Percentiles rank a stretch among this genome's conserved stretches.
These are phyloP conservation scores for Crotalaria pallida DNA, from an alignment of 306 rosid species.

Conservation along the genomic window DNA sequence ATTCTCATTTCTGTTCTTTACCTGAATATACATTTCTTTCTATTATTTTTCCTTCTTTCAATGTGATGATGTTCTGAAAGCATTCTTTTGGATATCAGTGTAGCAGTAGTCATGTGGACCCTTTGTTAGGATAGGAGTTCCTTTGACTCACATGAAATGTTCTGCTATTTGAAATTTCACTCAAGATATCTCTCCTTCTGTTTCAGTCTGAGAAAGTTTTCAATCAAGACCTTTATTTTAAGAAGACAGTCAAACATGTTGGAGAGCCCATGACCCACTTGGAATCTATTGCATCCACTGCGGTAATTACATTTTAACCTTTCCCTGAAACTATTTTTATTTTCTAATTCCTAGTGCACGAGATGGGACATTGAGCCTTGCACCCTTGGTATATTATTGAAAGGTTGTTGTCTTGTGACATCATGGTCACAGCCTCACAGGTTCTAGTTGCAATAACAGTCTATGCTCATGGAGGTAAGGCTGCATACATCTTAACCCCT, in stretches of 20 bases:
- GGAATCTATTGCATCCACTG: constrained; percentile 99
- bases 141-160: not conserved
- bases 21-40: not conserved
- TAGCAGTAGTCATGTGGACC: not conserved
- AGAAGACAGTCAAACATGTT: constrained; percentile 84
- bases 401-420: not conserved
- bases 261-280: constrained; percentile 99
- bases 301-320: constrained; percentile 42
- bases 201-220: constrained; percentile 93
- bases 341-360: constrained; percentile 9
- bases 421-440: not conserved
- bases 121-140: not conserved
- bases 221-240: constrained; percentile 92
- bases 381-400: not conserved
- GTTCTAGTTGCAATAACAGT: not conserved
- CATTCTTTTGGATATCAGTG: constrained; percentile 1
- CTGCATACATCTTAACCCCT: not conserved
- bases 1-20: not conserved
- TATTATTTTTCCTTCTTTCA: not conserved
- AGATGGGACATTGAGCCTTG: not conserved
- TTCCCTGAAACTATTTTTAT: not conserved
- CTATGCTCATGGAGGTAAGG: not conserved
- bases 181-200: not conserved
- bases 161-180: constrained; percentile 17
- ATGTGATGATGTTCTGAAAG: not conserved